Evolutionary conservation across 179 eudicot species (phyloP).

Genomic region (Patellifolia procumbens): DNA sequence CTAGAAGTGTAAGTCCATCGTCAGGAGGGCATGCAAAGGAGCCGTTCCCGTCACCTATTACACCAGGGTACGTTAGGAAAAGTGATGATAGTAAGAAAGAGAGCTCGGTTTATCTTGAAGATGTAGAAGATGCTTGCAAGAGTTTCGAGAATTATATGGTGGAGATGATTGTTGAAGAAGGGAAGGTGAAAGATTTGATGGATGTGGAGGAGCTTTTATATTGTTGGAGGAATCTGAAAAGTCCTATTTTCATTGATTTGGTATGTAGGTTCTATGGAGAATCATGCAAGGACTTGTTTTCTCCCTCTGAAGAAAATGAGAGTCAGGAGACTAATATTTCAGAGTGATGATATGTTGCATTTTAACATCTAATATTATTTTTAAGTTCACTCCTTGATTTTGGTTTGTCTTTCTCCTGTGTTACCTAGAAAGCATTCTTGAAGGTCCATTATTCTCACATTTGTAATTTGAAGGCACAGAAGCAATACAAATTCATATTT

Average conservation of each 20-base stretch:
- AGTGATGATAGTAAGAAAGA: constrained; percentile 28
- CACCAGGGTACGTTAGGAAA: constrained; percentile 50
- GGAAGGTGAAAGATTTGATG: constrained; percentile 56
- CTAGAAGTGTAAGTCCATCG: constrained; percentile 37
- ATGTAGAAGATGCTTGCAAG: constrained; percentile 59
- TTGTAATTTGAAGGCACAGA: not conserved
- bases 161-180: constrained; percentile 81
- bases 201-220: constrained; percentile 80
- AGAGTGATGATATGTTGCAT: constrained; percentile 4
- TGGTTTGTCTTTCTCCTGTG: constrained; percentile 6
- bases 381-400: not conserved
- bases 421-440: not conserved
- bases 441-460: not conserved
- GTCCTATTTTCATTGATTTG: constrained; percentile 68
- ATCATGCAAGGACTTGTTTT: constrained; percentile 68
- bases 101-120: constrained; percentile 35
- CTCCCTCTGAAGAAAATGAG: constrained; percentile 33
- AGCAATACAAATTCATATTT: too few relatives aligned
- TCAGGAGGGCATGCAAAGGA: constrained; percentile 44
- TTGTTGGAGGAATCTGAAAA: constrained; percentile 76
- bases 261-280: constrained; percentile 88
- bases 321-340: constrained; percentile 21
- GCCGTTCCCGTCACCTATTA: constrained; percentile 58
- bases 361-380: not conserved
- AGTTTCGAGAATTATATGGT: constrained; percentile 71